Conservation (phyloP, 768 basidiomycete species). For the Serendipita vermifera region DNA sequence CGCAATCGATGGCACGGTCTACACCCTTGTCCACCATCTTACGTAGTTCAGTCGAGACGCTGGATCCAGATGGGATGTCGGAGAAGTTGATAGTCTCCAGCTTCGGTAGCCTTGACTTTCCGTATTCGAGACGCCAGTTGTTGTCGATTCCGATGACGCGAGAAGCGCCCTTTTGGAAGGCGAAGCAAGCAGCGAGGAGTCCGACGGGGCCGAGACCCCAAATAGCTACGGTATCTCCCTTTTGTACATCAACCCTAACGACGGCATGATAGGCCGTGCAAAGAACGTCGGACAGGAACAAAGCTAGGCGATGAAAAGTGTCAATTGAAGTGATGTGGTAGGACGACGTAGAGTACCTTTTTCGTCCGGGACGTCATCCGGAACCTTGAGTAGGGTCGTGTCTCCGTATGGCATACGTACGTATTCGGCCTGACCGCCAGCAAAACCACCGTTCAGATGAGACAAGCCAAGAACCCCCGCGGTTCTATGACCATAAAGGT, state of each 20-base stretch:
- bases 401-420: slow-evolving; percentile 59
- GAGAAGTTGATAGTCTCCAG: slow-evolving; percentile 50
- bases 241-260: slow-evolving; percentile 56
- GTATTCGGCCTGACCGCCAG: slow-evolving; percentile 70
- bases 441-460: slow-evolving; percentile 60
- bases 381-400: slow-evolving; percentile 58
- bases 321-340: no score
- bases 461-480: slow-evolving; percentile 62
- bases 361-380: slow-evolving; percentile 52
- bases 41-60: background rate
- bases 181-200: slow-evolving; percentile 46
- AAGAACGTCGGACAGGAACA: slow-evolving; percentile 49
- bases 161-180: slow-evolving; percentile 51
- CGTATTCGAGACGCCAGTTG: slow-evolving; percentile 36
- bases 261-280: slow-evolving; percentile 65
- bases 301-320: no score
- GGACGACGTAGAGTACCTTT: slow-evolving; percentile 21
- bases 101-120: slow-evolving; percentile 30
- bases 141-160: slow-evolving; percentile 61
- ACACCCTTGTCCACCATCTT: slow-evolving; percentile 32
- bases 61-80: slow-evolving; percentile 17
- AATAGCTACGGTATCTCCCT: slow-evolving; percentile 57
- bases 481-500: slow-evolving; percentile 53
- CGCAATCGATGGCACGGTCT: slow-evolving; percentile 43
- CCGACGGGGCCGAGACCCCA: slow-evolving; percentile 66